phyloP scores from a whole-genome alignment of 371 early-diverging fungal genomes.

The Syncephalastrum racemosum region DNA sequence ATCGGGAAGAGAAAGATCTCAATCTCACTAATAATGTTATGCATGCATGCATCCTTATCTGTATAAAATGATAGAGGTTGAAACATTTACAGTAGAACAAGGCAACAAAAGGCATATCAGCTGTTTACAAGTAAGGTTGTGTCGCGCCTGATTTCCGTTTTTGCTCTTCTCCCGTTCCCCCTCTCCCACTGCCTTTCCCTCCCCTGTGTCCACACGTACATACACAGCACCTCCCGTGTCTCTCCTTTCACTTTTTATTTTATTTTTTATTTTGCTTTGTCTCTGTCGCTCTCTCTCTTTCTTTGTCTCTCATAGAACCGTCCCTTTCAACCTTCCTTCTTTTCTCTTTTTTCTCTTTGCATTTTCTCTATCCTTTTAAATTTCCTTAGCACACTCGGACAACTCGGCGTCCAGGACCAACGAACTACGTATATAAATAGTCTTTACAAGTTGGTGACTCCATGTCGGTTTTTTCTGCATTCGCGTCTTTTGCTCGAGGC shows the following conservation, averaged over 20 bases:
- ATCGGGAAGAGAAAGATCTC: background rate
- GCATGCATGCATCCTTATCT: background rate
- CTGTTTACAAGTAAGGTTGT: conserved; percentile 41
- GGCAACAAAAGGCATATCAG: conserved; percentile 25
- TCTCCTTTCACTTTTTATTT: too few relatives aligned
- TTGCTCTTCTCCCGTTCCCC: background rate
- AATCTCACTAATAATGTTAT: background rate
- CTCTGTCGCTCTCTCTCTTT: background rate
- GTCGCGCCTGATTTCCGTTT: conserved; percentile 13
- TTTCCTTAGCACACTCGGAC: background rate
- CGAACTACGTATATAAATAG: too few relatives aligned
- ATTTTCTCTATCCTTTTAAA: background rate
- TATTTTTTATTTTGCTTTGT: background rate
- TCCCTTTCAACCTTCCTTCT: background rate
- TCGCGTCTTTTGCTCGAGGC: conserved; percentile 1
- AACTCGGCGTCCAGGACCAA: too few relatives aligned
- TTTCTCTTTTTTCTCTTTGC: conserved; percentile 7
- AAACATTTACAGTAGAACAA: conserved; percentile 34
- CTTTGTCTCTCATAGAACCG: background rate
- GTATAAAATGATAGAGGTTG: conserved; percentile 21
- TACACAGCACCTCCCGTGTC: too few relatives aligned
- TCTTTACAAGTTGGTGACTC: too few relatives aligned
- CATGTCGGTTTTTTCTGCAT: too few relatives aligned
- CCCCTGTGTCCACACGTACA: too few relatives aligned
- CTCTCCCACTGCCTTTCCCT: too few relatives aligned